These are phyloP conservation scores for Chrysanthemum seticuspe DNA, from an alignment of 129 eudicot species.

Conservation along the genomic window DNA sequence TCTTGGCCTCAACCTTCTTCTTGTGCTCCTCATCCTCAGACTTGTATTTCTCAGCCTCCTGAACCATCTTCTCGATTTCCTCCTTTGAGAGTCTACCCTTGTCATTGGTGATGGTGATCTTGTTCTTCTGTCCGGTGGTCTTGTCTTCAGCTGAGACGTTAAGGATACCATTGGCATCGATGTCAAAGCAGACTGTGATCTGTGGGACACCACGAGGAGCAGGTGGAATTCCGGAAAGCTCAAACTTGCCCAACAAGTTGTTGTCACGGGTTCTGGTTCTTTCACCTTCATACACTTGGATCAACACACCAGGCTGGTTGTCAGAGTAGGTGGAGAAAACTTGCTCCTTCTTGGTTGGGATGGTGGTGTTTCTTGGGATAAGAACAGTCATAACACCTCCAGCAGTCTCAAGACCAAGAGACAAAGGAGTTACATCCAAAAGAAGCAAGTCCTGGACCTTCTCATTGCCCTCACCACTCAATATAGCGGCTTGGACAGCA, in stretches of 20 bases:
- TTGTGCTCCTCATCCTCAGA: conserved; percentile 61
- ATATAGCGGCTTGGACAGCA: conserved; percentile 74
- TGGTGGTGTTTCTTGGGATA: conserved; percentile 76
- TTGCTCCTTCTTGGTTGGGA: conserved; percentile 82
- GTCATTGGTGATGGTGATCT: conserved; percentile 58
- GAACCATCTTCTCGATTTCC: conserved; percentile 56
- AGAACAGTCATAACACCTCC: conserved; percentile 82
- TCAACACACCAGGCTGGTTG: conserved; percentile 74
- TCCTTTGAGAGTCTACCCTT: conserved; percentile 54
- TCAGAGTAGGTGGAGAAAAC: conserved; percentile 78
- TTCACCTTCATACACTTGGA: conserved; percentile 58
- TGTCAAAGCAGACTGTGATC: conserved; percentile 49
- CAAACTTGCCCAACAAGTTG: conserved; percentile 51
- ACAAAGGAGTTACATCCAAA: conserved; percentile 76
- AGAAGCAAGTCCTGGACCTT: conserved; percentile 77
- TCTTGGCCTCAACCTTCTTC: conserved; percentile 60
- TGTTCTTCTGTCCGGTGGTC: conserved; percentile 59
- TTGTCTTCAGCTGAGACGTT: conserved; percentile 61
- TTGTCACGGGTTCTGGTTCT: conserved; percentile 56
- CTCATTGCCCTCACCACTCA: conserved; percentile 81
- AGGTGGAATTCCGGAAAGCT: conserved; percentile 45
- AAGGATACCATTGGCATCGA: conserved; percentile 71
- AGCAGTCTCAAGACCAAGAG: conserved; percentile 74
- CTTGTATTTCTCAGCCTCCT: conserved; percentile 61
- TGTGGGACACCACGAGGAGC: conserved; percentile 53